Conservation (phyloP, 2,329 filamentous ascomycete genomes). For the Fusarium concolor region DNA sequence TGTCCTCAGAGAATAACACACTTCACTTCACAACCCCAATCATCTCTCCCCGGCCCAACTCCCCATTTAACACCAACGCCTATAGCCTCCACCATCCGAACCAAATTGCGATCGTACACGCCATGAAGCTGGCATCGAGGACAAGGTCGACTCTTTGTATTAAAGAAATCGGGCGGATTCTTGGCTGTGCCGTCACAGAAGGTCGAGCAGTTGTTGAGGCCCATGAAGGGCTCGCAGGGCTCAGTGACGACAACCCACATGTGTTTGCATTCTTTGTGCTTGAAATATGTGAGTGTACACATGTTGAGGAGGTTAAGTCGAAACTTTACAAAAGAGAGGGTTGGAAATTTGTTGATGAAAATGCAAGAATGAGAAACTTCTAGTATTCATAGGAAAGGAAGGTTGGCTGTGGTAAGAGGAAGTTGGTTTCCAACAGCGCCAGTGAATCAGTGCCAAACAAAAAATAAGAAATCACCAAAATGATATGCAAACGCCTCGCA, state of each 20-base stretch:
- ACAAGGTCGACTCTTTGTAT: slow-evolving; percentile 54
- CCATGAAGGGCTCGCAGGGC: slow-evolving; percentile 62
- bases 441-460: slow-evolving; percentile 19
- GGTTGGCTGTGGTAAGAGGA: neutral
- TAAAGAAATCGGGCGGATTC: slow-evolving; percentile 51
- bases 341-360: neutral
- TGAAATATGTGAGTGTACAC: slow-evolving; percentile 62
- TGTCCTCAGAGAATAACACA: slow-evolving; percentile 51
- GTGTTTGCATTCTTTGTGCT: slow-evolving; percentile 63
- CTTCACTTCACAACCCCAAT: slow-evolving; percentile 53
- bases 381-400: slow-evolving; percentile 1
- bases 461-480: neutral
- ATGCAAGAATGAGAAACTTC: neutral
- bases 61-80: slow-evolving; percentile 61
- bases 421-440: slow-evolving; percentile 7
- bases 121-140: slow-evolving; percentile 56
- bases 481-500: slow-evolving; percentile 10
- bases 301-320: slow-evolving; percentile 46
- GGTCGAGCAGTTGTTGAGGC: slow-evolving; percentile 61
- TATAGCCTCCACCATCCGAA: slow-evolving; percentile 60
- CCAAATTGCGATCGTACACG: slow-evolving; percentile 60
- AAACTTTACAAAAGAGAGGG: neutral
- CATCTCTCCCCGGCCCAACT: slow-evolving; percentile 55
- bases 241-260: slow-evolving; percentile 62
- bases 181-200: slow-evolving; percentile 57